Evolutionary conservation across 257 asterid genomes (phyloP).

Genomic region (Schizonepeta tenuifolia): DNA sequence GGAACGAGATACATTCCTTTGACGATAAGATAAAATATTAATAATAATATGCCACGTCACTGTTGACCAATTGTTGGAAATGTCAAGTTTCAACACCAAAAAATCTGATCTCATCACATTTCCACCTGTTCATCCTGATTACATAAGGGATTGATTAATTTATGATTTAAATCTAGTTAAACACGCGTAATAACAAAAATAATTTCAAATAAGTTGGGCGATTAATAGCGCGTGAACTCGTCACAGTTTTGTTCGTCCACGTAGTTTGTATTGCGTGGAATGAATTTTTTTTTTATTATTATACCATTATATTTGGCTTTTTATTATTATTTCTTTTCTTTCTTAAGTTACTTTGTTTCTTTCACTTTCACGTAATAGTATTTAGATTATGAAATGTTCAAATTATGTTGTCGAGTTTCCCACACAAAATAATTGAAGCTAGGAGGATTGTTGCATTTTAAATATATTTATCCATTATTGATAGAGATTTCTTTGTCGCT

Average conservation of each 20-base stretch:
- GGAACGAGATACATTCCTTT: not conserved
- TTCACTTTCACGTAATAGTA: not conserved
- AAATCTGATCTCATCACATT: not conserved
- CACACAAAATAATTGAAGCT: no score
- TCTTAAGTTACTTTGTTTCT: not conserved
- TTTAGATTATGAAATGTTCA: no score
- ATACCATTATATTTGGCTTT: no score
- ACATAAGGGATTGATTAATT: not conserved
- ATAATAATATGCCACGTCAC: slow-evolving; percentile 1
- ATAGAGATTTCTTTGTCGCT: no score
- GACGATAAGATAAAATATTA: slow-evolving; percentile 18
- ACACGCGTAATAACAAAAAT: slow-evolving; percentile 30
- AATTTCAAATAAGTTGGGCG: slow-evolving; percentile 17
- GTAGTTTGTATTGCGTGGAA: not conserved
- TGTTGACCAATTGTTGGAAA: slow-evolving; percentile 22
- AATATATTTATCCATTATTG: no score
- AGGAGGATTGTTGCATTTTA: no score
- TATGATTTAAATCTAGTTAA: not conserved
- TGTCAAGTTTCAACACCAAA: not conserved
- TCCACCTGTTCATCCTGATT: not conserved
- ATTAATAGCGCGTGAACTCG: slow-evolving; percentile 34
- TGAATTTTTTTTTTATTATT: no score
- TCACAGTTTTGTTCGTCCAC: slow-evolving; percentile 37
- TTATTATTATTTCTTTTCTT: no score
- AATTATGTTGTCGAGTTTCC: no score